phyloP scores from a whole-genome alignment of 202 grass and related monocot species.

The Saccharum hybrid region DNA sequence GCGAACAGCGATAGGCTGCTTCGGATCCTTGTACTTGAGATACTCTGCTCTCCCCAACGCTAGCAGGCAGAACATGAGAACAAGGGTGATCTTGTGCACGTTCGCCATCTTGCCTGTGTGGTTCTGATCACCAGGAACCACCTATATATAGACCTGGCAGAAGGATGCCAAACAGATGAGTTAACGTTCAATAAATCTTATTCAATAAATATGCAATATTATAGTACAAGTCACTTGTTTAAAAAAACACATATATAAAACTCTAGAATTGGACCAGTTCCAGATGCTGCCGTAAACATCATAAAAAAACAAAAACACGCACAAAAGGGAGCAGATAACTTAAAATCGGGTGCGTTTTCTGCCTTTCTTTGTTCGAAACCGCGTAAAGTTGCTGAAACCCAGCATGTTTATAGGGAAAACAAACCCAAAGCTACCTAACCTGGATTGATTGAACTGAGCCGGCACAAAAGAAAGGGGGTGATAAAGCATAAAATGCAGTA shows the following conservation, averaged over 20 bases:
- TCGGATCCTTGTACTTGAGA: constrained; percentile 79
- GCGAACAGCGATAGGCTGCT: constrained; percentile 60
- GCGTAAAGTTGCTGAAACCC: constrained; percentile 8
- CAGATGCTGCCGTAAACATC: constrained; percentile 25
- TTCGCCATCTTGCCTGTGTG: constrained; percentile 47
- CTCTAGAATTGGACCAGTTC: constrained; percentile 9
- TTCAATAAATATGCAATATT: constrained; percentile 15
- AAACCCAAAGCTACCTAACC: constrained; percentile 3
- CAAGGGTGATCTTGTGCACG: constrained; percentile 40
- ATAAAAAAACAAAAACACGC: constrained; percentile 13
- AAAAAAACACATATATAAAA: constrained; percentile 7
- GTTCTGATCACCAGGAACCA: constrained; percentile 2
- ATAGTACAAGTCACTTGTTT: constrained; percentile 1
- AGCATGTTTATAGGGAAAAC: constrained; percentile 19
- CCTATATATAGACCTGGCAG: constrained; percentile 41
- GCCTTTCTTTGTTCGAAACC: constrained; percentile 5
- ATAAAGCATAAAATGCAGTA: constrained; percentile 16
- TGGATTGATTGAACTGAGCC: constrained; percentile 21
- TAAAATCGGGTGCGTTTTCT: constrained; percentile 12
- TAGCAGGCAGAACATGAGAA: constrained; percentile 47
- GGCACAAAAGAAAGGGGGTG: background rate
- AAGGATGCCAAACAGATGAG: constrained; percentile 30
- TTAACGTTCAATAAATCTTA: background rate
- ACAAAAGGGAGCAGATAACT: constrained; percentile 3
- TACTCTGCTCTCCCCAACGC: constrained; percentile 43